These are phyloP conservation scores for Diutina neorugosa DNA, from an alignment of 1,139 yeast species.

Conservation along the genomic window DNA sequence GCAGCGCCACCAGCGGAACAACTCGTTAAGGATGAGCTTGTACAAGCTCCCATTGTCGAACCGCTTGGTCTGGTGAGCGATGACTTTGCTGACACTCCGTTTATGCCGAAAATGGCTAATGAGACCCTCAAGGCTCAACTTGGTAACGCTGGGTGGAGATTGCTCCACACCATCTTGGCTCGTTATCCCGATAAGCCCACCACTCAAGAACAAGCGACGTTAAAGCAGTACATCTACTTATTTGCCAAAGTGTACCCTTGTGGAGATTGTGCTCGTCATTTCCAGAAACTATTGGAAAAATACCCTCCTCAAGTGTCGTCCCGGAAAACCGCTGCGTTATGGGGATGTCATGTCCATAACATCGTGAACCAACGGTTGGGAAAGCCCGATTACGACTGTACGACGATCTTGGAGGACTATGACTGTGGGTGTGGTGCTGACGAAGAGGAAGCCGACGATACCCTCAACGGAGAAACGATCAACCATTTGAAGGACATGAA, in stretches of 20 bases:
- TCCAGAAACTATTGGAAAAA: conserved; percentile 50
- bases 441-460: conserved; percentile 32
- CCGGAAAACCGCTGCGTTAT: conserved; percentile 73
- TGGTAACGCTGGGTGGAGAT: conserved; percentile 84
- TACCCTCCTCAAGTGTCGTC: conserved; percentile 79
- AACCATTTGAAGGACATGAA: conserved; percentile 29
- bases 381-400: conserved; percentile 72
- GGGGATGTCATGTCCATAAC: conserved; percentile 97
- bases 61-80: not conserved
- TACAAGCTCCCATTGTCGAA: not conserved
- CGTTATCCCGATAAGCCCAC: conserved; percentile 82
- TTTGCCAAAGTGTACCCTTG: conserved; percentile 82
- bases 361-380: conserved; percentile 48
- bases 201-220: conserved; percentile 46
- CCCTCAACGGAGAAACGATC: conserved; percentile 24
- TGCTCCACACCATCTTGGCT: conserved; percentile 81
- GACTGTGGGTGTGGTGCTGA: conserved; percentile 93
- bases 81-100: conserved; percentile 35
- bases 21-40: not conserved
- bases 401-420: conserved; percentile 73
- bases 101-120: conserved; percentile 80
- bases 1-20: no score
- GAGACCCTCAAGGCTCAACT: conserved; percentile 52
- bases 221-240: conserved; percentile 38
- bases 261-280: conserved; percentile 93